phyloP scores from a whole-genome alignment of 768 basidiomycete species.

The Ephemerocybe angulata region DNA sequence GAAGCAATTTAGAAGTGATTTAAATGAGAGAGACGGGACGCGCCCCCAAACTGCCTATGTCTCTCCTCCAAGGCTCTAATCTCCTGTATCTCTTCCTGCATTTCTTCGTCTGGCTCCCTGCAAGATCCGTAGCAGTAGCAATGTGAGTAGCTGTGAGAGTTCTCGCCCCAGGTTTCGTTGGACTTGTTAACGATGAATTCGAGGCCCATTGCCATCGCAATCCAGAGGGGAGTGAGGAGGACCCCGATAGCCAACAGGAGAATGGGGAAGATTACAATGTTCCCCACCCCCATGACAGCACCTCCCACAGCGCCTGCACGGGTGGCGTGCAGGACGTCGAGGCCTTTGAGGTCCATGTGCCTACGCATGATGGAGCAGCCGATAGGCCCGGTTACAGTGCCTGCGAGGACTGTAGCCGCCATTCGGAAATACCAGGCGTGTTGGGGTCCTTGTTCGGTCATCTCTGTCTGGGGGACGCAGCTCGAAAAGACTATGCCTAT shows the following conservation, averaged over 20 bases:
- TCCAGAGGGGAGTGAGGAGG: slow-evolving; percentile 17
- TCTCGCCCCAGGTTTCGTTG: slow-evolving; percentile 17
- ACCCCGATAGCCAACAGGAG: slow-evolving; percentile 11
- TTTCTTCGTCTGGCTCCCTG: slow-evolving; percentile 19
- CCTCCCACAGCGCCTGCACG: slow-evolving; percentile 25
- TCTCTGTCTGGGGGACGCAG: background rate
- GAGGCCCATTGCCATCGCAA: slow-evolving; percentile 20
- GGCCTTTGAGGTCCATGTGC: slow-evolving; percentile 17
- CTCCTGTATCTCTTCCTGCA: slow-evolving; percentile 13
- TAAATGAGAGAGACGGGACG: too few relatives aligned
- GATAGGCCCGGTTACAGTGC: slow-evolving; percentile 18
- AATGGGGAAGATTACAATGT: slow-evolving; percentile 12
- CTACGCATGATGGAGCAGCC: slow-evolving; percentile 18
- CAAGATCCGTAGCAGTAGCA: slow-evolving; percentile 20
- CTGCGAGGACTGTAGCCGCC: slow-evolving; percentile 3
- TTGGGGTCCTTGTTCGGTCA: background rate
- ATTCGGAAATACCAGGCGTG: slow-evolving; percentile 14
- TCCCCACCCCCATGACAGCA: slow-evolving; percentile 14
- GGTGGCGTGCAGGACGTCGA: slow-evolving; percentile 23
- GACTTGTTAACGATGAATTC: slow-evolving; percentile 16
- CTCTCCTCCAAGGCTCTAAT: background rate
- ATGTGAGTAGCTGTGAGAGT: slow-evolving; percentile 14
- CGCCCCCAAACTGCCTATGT: background rate
- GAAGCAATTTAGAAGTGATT: too few relatives aligned
- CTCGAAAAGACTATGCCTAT: slow-evolving; percentile 6